Base-by-base conservation (phyloP, 2,329 filamentous ascomycete genomes). In the Epichloe gansuensis region DNA sequence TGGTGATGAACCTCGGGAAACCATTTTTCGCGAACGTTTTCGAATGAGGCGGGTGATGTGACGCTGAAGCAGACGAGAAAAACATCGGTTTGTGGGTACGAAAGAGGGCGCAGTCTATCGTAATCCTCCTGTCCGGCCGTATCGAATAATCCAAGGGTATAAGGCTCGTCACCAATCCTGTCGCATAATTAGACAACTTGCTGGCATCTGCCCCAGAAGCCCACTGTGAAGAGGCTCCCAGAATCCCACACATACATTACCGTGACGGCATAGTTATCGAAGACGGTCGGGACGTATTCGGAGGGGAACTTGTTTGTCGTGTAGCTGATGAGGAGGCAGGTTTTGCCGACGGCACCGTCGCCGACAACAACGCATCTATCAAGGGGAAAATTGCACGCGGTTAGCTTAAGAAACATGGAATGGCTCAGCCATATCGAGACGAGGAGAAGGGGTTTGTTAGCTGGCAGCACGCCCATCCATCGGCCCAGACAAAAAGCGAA, bases 271-370 rank as follows among this genome's bases (percentile, higher is more conserved):
- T 98, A 98, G 75, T 98, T 98, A 73, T 98, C 93, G 72, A 98
- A 98, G 59, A 98, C 93, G 34, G 93, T 98, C 50, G 93, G 93
- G 54, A 98, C 93, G 72, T 98, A 98, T 91, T 98, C 93, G 65
- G 91, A 96, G 38, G 93, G 93, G 72, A 98, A 98, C 67, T 97
- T 97, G 80, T 98, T 98, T 59, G 93, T 98, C 59, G 93, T 98
- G 75, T 98, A 98, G 70, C 89, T 95, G 75, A 98, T 98, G 68
- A 98, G 83, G 59, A 98, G 83, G 75, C 93, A 98, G 61, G 93
- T 98, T 80, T 98, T 98, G 71, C 93, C 93, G 62, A 98, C 93
- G 60, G 93, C 93, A 91, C 93, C 93, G 73, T 98, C 93, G 70
- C 93, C 93, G 65, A 98, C 93, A 63, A 98, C 93, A 66, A 98